Evolutionary conservation across 306 rosid species (phyloP).

Genomic region (Senna siamea): DNA sequence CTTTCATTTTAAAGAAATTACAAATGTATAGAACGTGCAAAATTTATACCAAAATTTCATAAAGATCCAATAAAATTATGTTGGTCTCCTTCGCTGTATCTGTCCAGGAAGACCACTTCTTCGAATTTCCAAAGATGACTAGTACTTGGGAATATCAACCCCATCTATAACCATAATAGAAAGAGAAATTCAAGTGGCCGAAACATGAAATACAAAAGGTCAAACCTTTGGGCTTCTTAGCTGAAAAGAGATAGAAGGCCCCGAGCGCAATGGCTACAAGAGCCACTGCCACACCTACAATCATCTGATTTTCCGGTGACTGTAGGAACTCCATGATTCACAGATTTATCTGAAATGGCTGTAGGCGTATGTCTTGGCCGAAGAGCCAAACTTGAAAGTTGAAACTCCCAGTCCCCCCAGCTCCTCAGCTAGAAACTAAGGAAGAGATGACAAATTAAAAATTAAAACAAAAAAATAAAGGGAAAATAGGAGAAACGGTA

Average conservation of each 20-base stretch:
- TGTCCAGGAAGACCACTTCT: not conserved
- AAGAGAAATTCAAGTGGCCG: constrained; percentile 8
- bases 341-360: not conserved
- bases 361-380: not conserved
- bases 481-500: not conserved
- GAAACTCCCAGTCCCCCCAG: not conserved
- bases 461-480: not conserved
- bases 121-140: no score
- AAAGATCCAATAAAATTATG: not conserved
- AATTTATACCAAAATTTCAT: constrained; percentile 1
- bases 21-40: not conserved
- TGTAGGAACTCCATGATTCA: constrained; percentile 64
- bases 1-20: not conserved
- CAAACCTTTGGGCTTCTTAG: constrained; percentile 73
- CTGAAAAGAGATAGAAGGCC: constrained; percentile 62
- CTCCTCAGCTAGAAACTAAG: not conserved
- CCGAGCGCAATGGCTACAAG: constrained; percentile 59
- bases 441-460: not conserved
- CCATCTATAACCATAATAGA: constrained; percentile 20
- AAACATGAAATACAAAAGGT: not conserved
- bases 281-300: constrained; percentile 66
- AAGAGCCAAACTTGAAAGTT: not conserved
- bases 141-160: not conserved
- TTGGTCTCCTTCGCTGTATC: not conserved
- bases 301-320: constrained; percentile 58